phyloP scores from a whole-genome alignment of 768 basidiomycete genomes.

The Naematelia encephala region DNA sequence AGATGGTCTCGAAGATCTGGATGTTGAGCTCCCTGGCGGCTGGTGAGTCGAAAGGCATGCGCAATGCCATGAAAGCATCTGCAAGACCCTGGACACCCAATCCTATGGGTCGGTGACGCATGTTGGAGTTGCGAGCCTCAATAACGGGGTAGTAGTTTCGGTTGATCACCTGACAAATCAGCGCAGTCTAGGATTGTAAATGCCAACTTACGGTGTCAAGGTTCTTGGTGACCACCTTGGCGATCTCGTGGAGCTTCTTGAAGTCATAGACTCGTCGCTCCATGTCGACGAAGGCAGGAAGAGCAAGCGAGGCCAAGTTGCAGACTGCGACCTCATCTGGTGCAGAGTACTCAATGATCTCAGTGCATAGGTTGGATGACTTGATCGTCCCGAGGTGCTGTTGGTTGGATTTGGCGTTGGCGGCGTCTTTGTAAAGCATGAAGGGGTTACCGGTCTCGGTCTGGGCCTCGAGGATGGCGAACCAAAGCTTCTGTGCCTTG shows the following conservation, averaged over 20 bases:
- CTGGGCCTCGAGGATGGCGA: conserved; percentile 91
- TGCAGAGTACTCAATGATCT: conserved; percentile 96
- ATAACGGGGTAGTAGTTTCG: conserved; percentile 91
- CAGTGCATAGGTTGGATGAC: conserved; percentile 97
- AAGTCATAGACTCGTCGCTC: conserved; percentile 75
- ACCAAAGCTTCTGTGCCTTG: conserved; percentile 97
- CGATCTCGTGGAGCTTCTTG: conserved; percentile 86
- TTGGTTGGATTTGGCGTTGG: conserved; percentile 97
- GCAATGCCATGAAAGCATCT: conserved; percentile 95
- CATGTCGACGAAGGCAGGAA: conserved; percentile 82
- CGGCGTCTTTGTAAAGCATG: conserved; percentile 97
- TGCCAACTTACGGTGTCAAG: conserved; percentile 59
- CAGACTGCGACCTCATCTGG: conserved; percentile 98
- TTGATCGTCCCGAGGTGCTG: conserved; percentile 98
- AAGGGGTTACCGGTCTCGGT: conserved; percentile 99
- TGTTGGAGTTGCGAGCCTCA: conserved; percentile 87
- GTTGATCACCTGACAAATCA: conserved; percentile 20
- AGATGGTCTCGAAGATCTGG: conserved; percentile 98
- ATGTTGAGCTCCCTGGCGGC: conserved; percentile 84
- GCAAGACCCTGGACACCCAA: conserved; percentile 97
- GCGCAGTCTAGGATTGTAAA: neutral
- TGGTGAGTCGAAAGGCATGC: conserved; percentile 88
- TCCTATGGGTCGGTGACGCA: conserved; percentile 95
- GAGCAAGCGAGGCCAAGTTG: conserved; percentile 94
- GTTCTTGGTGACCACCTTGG: conserved; percentile 89